phyloP scores from a whole-genome alignment of 176 grass and related monocot species.

The Pharus latifolius region DNA sequence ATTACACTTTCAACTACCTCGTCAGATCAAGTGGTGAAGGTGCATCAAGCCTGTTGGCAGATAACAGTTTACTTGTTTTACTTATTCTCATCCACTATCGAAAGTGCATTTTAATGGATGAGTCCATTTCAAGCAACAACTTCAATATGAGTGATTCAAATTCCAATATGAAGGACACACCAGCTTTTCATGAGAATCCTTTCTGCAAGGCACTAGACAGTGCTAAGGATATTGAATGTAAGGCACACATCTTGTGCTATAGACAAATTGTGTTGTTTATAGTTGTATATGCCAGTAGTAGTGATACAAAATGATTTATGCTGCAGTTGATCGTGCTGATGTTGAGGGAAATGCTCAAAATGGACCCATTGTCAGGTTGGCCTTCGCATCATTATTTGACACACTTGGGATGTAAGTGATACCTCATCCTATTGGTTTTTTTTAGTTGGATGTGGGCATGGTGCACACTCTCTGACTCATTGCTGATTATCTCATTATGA shows the following conservation, averaged over 20 bases:
- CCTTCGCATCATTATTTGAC: constrained; percentile 90
- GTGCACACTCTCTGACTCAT: too few species aligned
- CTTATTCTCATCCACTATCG: constrained; percentile 88
- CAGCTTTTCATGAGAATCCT: constrained; percentile 78
- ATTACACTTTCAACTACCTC: constrained; percentile 92
- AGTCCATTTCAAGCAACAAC: constrained; percentile 35
- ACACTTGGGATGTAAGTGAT: constrained; percentile 66
- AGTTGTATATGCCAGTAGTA: too few species aligned
- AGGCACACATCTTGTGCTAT: constrained; percentile 19
- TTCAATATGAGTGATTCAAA: constrained; percentile 32
- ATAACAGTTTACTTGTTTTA: constrained; percentile 81
- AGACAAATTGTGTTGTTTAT: too few species aligned
- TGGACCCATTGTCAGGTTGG: constrained; percentile 70
- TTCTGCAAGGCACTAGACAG: constrained; percentile 87
- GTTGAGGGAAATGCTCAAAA: constrained; percentile 86
- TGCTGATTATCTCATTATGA: too few species aligned
- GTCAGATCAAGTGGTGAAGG: constrained; percentile 57
- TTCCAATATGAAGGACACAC: constrained; percentile 42
- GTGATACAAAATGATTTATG: constrained; percentile 15
- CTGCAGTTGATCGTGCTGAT: constrained; percentile 88
- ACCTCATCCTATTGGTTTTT: too few species aligned
- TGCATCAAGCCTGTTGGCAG: constrained; percentile 62
- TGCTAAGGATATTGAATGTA: constrained; percentile 85
- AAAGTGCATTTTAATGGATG: constrained; percentile 53
- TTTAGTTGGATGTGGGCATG: too few species aligned